These are phyloP conservation scores for Chlamydomonas applanata DNA, from an alignment of 139 green algal species.

Conservation along the genomic window DNA sequence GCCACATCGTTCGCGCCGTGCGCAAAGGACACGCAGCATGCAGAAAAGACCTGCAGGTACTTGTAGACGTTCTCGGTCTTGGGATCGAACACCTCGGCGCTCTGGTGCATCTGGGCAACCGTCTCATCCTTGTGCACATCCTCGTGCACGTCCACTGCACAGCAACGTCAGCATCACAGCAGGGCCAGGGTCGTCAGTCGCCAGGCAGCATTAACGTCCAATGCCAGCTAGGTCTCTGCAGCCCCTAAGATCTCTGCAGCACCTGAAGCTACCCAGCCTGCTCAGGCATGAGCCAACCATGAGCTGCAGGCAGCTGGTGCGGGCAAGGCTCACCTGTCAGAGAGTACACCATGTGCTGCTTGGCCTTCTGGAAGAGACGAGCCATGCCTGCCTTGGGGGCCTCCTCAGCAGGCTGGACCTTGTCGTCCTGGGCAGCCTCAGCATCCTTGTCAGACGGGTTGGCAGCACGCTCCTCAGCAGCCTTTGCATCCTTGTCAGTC, in stretches of 20 bases:
- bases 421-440: background rate
- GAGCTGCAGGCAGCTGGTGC: too few relatives aligned
- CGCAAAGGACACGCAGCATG: slow-evolving; percentile 16
- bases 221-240: too few relatives aligned
- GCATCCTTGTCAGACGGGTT: background rate
- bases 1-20: slow-evolving; percentile 75
- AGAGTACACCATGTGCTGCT: background rate
- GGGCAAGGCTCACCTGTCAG: background rate
- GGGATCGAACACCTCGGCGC: slow-evolving; percentile 67
- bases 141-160: background rate
- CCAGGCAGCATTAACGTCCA: too few relatives aligned
- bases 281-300: too few relatives aligned
- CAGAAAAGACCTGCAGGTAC: slow-evolving; percentile 18
- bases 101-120: slow-evolving; percentile 23
- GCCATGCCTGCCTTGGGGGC: background rate
- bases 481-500: background rate
- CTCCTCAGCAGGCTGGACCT: background rate
- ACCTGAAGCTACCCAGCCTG: too few relatives aligned
- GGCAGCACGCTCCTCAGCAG: background rate
- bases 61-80: slow-evolving; percentile 63
- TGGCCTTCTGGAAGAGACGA: background rate
- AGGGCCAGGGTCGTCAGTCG: too few relatives aligned
- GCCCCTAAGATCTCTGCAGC: too few relatives aligned
- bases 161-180: too few relatives aligned
- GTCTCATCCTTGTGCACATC: slow-evolving; percentile 9